Evolutionary conservation across 2,329 filamentous ascomycete species (phyloP), one percentile per base, ranked within the genome.

Genomic region (Claviceps sp.): DNA sequence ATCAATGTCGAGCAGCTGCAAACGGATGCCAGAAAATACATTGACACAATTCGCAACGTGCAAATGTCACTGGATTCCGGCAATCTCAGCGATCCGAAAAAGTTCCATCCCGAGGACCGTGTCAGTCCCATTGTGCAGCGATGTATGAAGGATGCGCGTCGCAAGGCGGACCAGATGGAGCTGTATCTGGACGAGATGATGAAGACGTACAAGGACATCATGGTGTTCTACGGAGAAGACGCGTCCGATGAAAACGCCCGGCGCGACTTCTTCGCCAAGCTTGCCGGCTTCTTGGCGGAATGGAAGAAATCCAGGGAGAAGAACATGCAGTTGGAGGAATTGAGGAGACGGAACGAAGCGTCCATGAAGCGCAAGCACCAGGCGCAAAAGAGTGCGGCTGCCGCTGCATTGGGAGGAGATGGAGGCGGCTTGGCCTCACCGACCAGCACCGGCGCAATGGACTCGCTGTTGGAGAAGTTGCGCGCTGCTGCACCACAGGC

Each of bases 281-380:
- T 98, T 60, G 89, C 91, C 20, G 76, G 82, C 51, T 98, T 98
- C 72, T 79, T 98, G 60, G 72, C 76, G 36, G 93, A 97, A 66
- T 98, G 93, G 87, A 95, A 91, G 85, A 91, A 85, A 78, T 95
- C 89, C 36, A 82, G 83, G 59, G 88, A 94, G 60, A 97, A 97
- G 83, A 98, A 97, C 69, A 70, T 91, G 20, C 66, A 76, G 34
- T 68, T 88, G 55, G 93, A 98, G 69, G 90, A 95, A 62, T 83
- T 79, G 51, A 82, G 83, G 60, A 86, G 81, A 58, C 84, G 88
- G 57, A 95, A 94, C 66, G 91, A 97, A 68, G 86, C 83, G 39
- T 93, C 85, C 44, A 88, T 97, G 82, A 91, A 91, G 67, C 85
- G 91, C 61, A 96, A 95, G 71, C 80, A 86, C 57, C 78, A 80